These are phyloP conservation scores for Neurospora terricola DNA, from an alignment of 495 filamentous ascomycete genomes.

Conservation along the genomic window DNA sequence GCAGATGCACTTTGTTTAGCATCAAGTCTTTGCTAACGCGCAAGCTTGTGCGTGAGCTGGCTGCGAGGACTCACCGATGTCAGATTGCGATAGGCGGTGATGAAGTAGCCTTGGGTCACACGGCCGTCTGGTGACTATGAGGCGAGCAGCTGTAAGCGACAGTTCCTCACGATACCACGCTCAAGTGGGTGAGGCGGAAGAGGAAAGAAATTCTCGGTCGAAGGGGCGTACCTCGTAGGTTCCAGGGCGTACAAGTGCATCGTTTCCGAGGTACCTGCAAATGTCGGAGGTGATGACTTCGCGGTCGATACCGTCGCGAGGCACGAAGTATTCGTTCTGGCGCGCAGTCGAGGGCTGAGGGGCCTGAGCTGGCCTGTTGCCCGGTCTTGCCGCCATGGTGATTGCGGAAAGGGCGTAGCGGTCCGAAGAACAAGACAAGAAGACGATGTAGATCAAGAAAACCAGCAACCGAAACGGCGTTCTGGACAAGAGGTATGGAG, in stretches of 20 bases:
- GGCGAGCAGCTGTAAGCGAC: slow-evolving; percentile 9
- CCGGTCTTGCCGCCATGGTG: slow-evolving; percentile 26
- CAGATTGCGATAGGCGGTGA: slow-evolving; percentile 78
- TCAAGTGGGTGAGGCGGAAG: slow-evolving; percentile 6
- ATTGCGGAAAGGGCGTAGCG: background rate
- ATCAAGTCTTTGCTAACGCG: background rate
- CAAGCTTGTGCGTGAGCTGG: slow-evolving; percentile 9
- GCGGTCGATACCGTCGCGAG: slow-evolving; percentile 80
- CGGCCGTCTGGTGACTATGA: slow-evolving; percentile 41
- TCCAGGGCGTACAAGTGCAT: slow-evolving; percentile 81
- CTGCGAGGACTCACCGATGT: slow-evolving; percentile 59
- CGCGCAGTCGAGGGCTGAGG: slow-evolving; percentile 37
- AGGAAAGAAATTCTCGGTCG: background rate
- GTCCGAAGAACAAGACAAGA: background rate
- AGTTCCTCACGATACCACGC: background rate
- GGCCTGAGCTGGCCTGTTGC: slow-evolving; percentile 28
- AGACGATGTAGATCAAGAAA: background rate
- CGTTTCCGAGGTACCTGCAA: slow-evolving; percentile 85
- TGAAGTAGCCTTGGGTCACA: slow-evolving; percentile 63
- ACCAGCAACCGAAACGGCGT: slow-evolving; percentile 1
- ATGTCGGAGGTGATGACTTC: slow-evolving; percentile 94
- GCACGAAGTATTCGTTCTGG: slow-evolving; percentile 79
- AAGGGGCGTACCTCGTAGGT: slow-evolving; percentile 58
- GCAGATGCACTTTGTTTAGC: slow-evolving; percentile 7
- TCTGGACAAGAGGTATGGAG: slow-evolving; percentile 11